Conservation (phyloP, 1,284 basidiomycete genomes). For the Marasmius tenuissimus region DNA sequence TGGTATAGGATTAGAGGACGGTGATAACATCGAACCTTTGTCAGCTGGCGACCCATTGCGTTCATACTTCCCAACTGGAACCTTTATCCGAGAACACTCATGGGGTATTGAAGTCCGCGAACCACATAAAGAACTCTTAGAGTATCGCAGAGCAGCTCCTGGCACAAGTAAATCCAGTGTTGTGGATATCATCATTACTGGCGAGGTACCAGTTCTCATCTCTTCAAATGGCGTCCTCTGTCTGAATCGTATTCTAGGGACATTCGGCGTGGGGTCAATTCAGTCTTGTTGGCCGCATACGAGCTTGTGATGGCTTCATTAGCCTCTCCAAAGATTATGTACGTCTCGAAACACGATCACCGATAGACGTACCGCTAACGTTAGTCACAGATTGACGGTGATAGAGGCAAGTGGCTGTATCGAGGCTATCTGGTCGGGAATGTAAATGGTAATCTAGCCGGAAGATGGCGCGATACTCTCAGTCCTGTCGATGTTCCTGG, state of each 20-base stretch:
- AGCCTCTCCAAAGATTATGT: conserved; percentile 77
- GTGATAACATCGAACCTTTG: conserved; percentile 34
- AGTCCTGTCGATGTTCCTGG: conserved; percentile 55
- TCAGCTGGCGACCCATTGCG: conserved; percentile 43
- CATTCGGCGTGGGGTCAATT: conserved; percentile 84
- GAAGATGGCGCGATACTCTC: conserved; percentile 75
- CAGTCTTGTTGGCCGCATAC: conserved; percentile 63
- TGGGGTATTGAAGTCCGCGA: conserved; percentile 45
- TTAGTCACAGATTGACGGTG: conserved; percentile 51
- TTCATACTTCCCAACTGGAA: conserved; percentile 54
- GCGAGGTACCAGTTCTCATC: conserved; percentile 51
- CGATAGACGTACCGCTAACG: conserved; percentile 1
- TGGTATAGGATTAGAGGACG: conserved; percentile 27
- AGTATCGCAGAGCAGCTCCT: conserved; percentile 36
- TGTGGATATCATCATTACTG: conserved; percentile 64
- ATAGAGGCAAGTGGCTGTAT: conserved; percentile 76
- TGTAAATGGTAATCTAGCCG: conserved; percentile 59
- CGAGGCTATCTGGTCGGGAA: conserved; percentile 73
- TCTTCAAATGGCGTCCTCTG: conserved; percentile 2
- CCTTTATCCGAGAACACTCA: conserved; percentile 39
- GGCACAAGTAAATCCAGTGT: conserved; percentile 25
- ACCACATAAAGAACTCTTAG: conserved; percentile 33
- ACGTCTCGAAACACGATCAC: conserved; percentile 24
- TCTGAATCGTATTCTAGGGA: conserved; percentile 43
- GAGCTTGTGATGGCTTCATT: conserved; percentile 71